Conservation (phyloP, 2,329 filamentous ascomycete genomes). For the Claviceps capensis region DNA sequence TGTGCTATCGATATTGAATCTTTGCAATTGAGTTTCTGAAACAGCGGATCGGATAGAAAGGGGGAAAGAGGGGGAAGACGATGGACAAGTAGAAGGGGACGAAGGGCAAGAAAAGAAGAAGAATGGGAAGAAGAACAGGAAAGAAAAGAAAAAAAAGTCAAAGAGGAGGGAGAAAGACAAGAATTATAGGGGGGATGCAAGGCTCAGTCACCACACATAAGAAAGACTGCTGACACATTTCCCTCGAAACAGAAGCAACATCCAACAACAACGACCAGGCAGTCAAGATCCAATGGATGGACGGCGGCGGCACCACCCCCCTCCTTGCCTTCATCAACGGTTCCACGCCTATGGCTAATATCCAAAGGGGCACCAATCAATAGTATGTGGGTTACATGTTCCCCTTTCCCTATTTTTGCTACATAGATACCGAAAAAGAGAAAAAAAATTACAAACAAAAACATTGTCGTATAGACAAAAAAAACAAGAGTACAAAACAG, state of each 20-base stretch:
- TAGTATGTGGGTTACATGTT: constrained; percentile 10
- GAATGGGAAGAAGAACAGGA: too few relatives aligned
- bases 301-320: constrained; percentile 16
- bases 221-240: too few relatives aligned
- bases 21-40: too few relatives aligned
- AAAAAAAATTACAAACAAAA: neutral
- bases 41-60: too few relatives aligned
- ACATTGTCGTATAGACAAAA: neutral
- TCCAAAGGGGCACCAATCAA: constrained; percentile 15
- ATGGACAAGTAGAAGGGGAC: too few relatives aligned
- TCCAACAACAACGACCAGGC: constrained; percentile 16
- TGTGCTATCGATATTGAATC: neutral
- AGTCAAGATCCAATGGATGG: constrained; percentile 16
- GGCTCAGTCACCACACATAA: neutral
- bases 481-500: neutral
- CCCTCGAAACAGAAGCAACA: constrained; percentile 7
- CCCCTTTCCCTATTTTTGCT: neutral
- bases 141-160: too few relatives aligned
- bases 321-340: constrained; percentile 14
- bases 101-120: too few relatives aligned
- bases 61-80: too few relatives aligned
- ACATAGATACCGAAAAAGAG: too few relatives aligned
- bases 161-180: too few relatives aligned
- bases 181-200: too few relatives aligned
- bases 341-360: constrained; percentile 8